These are phyloP conservation scores for Sideroxylon spinosum DNA, from an alignment of 179 eudicot species.

Conservation along the genomic window DNA sequence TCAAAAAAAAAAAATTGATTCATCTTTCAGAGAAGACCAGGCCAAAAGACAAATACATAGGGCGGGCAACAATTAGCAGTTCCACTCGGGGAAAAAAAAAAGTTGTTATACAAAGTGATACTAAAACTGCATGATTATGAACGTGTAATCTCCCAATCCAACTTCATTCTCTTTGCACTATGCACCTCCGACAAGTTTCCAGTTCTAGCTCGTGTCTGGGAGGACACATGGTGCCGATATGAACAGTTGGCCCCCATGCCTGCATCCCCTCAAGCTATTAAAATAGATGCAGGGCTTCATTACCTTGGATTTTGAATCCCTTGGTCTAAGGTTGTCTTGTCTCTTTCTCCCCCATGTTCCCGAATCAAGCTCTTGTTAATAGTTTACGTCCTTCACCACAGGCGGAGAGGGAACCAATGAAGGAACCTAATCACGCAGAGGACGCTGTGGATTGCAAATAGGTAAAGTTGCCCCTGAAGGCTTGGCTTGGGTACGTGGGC, in stretches of 20 bases:
- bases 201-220: conserved; percentile 30
- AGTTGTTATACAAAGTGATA: conserved; percentile 7
- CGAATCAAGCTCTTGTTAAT: conserved; percentile 72
- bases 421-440: conserved; percentile 21
- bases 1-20: conserved; percentile 7
- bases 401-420: conserved; percentile 24
- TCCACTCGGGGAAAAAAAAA: conserved; percentile 16
- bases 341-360: conserved; percentile 67
- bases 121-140: conserved; percentile 26
- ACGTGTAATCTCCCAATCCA: conserved; percentile 57
- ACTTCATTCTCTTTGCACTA: conserved; percentile 65
- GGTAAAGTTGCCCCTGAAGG: conserved; percentile 22
- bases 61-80: conserved; percentile 11
- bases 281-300: conserved; percentile 65
- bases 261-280: conserved; percentile 60
- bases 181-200: conserved; percentile 44
- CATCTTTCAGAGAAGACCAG: conserved; percentile 18
- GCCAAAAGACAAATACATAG: neutral
- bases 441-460: conserved; percentile 11
- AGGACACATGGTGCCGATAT: conserved; percentile 44
- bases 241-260: conserved; percentile 58
- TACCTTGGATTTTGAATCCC: conserved; percentile 39
- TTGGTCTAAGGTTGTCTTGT: conserved; percentile 33
- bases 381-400: conserved; percentile 48
- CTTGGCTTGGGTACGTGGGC: conserved; percentile 25